phyloP scores from a whole-genome alignment of 768 basidiomycete species.

The Trametes maxima region DNA sequence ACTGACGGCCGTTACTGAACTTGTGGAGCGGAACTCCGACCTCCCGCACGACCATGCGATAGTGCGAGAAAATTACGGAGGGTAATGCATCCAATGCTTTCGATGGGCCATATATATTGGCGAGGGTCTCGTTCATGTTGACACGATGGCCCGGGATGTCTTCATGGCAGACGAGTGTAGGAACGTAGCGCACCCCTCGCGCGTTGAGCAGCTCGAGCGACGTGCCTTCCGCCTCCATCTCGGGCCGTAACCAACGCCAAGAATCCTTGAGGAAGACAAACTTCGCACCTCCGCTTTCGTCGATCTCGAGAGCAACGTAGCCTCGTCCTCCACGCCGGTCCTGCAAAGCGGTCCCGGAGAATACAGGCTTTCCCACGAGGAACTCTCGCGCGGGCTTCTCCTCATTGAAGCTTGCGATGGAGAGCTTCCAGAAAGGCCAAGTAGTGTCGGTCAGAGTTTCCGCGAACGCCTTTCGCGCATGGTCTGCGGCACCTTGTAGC shows the following conservation, averaged over 20 bases:
- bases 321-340: background rate
- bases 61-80: constrained; percentile 1
- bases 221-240: background rate
- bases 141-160: background rate
- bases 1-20: background rate
- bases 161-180: background rate
- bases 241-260: background rate
- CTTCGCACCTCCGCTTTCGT: background rate
- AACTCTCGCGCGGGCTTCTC: background rate
- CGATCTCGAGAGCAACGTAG: constrained; percentile 1
- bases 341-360: background rate
- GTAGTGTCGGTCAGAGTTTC: background rate
- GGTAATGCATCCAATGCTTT: background rate
- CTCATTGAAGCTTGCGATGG: background rate
- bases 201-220: background rate
- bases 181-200: background rate
- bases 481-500: background rate
- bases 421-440: background rate
- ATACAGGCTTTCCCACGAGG: background rate
- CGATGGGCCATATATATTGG: background rate
- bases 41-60: constrained; percentile 15
- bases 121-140: background rate
- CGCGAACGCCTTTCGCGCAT: background rate
- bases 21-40: background rate
- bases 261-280: constrained; percentile 1